phyloP scores from a whole-genome alignment of 768 basidiomycete genomes.

The Lactarius tabidus region DNA sequence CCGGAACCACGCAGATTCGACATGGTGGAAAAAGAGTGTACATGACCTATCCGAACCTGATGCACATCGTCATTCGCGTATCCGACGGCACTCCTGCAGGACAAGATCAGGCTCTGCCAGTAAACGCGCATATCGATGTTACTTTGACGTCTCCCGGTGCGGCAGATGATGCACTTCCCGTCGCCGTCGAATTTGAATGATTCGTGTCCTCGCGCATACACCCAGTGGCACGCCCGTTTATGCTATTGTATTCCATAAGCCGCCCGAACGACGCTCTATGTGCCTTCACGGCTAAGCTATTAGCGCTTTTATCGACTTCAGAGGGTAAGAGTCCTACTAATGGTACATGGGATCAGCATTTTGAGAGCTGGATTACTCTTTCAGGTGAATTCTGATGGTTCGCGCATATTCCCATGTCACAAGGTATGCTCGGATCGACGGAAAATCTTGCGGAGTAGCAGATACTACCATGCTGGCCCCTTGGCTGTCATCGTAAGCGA shows the following conservation, averaged over 20 bases:
- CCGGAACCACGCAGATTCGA: slow-evolving; percentile 63
- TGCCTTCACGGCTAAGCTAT: slow-evolving; percentile 51
- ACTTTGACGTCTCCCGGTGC: slow-evolving; percentile 83
- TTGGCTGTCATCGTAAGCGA: too few species aligned
- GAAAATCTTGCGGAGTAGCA: too few species aligned
- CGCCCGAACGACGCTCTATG: slow-evolving; percentile 16
- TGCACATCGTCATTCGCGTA: slow-evolving; percentile 84
- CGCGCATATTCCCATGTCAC: too few species aligned
- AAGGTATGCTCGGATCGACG: too few species aligned
- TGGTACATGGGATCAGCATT: not conserved
- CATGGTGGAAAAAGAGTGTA: slow-evolving; percentile 87
- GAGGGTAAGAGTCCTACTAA: slow-evolving; percentile 53
- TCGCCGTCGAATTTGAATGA: slow-evolving; percentile 91
- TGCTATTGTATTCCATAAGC: slow-evolving; percentile 79
- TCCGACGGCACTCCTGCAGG: slow-evolving; percentile 67
- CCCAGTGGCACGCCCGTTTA: slow-evolving; percentile 69
- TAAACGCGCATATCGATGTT: slow-evolving; percentile 91
- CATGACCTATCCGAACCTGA: slow-evolving; percentile 80
- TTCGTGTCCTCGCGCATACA: slow-evolving; percentile 60
- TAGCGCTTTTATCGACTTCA: slow-evolving; percentile 81
- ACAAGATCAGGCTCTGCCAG: slow-evolving; percentile 81
- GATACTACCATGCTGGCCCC: too few species aligned
- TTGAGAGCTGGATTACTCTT: slow-evolving; percentile 72
- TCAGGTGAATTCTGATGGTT: too few species aligned
- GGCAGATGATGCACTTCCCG: slow-evolving; percentile 82